Evolutionary conservation across 495 filamentous ascomycete genomes (phyloP).

Genomic region (Tuber borchii): DNA sequence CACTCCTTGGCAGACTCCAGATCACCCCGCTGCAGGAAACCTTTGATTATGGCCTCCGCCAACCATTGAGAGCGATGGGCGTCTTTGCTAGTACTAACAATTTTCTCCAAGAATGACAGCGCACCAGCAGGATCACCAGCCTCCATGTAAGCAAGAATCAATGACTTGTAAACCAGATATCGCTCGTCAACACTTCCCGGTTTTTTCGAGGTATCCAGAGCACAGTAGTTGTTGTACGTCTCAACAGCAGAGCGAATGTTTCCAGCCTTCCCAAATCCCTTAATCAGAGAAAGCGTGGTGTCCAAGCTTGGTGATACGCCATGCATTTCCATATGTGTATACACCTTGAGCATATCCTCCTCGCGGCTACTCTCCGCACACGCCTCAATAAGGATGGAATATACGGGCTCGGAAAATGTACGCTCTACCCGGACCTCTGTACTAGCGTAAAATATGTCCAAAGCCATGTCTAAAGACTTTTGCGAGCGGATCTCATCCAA

Average conservation of each 20-base stretch:
- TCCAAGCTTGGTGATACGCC: constrained; percentile 65
- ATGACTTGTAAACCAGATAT: constrained; percentile 73
- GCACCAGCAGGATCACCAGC: constrained; percentile 72
- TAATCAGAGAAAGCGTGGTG: constrained; percentile 87
- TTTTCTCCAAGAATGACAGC: constrained; percentile 71
- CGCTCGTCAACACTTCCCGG: constrained; percentile 68
- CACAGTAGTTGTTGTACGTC: constrained; percentile 68
- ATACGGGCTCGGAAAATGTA: constrained; percentile 65
- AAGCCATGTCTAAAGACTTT: constrained; percentile 70
- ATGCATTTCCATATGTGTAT: constrained; percentile 77
- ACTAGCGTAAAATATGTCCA: constrained; percentile 76
- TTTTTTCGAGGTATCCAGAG: constrained; percentile 63
- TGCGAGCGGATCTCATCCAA: constrained; percentile 61
- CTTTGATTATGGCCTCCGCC: constrained; percentile 64
- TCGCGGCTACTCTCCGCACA: constrained; percentile 72
- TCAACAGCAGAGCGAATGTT: constrained; percentile 87
- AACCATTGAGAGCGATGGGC: constrained; percentile 52
- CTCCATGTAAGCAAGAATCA: constrained; percentile 77
- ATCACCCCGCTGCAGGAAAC: constrained; percentile 56
- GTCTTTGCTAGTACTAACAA: constrained; percentile 57
- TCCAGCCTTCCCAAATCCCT: constrained; percentile 71
- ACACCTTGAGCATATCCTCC: constrained; percentile 80
- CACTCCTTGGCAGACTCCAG: constrained; percentile 32
- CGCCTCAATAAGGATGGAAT: constrained; percentile 71
- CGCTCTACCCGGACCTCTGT: constrained; percentile 49